phyloP scores from a whole-genome alignment of 805 yeast species.

The Kodamaea hsintzibuensis region DNA sequence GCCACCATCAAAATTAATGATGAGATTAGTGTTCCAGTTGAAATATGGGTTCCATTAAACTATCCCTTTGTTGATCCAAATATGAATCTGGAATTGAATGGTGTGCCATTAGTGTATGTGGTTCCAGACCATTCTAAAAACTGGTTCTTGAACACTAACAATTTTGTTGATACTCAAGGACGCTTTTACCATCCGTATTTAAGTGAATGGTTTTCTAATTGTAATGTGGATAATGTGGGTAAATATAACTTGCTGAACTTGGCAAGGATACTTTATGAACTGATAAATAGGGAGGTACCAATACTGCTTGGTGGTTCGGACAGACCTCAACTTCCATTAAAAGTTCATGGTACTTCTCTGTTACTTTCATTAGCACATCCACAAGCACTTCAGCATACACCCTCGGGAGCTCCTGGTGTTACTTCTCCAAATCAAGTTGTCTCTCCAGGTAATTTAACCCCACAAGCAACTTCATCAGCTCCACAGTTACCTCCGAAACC shows the following conservation, averaged over 20 bases:
- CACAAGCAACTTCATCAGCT: slow-evolving; percentile 12
- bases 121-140: slow-evolving; percentile 49
- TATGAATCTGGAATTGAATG: slow-evolving; percentile 19
- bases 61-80: slow-evolving; percentile 49
- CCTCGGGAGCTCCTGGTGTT: background rate
- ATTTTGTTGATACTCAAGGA: slow-evolving; percentile 71
- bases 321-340: background rate
- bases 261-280: slow-evolving; percentile 16
- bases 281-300: slow-evolving; percentile 44
- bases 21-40: slow-evolving; percentile 47
- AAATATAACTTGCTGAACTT: slow-evolving; percentile 32
- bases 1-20: slow-evolving; percentile 51
- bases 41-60: slow-evolving; percentile 72
- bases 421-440: background rate
- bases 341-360: background rate
- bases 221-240: slow-evolving; percentile 6
- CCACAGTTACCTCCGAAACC: slow-evolving; percentile 29
- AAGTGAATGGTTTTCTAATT: slow-evolving; percentile 51
- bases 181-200: slow-evolving; percentile 67
- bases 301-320: slow-evolving; percentile 19
- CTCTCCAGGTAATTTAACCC: background rate
- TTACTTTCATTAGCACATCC: slow-evolving; percentile 9
- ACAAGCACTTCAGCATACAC: background rate
- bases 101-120: slow-evolving; percentile 67
- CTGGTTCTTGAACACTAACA: slow-evolving; percentile 54